These are phyloP conservation scores for Raffaelea deltoideospora DNA, from an alignment of 2,329 filamentous ascomycete species.

Conservation along the genomic window DNA sequence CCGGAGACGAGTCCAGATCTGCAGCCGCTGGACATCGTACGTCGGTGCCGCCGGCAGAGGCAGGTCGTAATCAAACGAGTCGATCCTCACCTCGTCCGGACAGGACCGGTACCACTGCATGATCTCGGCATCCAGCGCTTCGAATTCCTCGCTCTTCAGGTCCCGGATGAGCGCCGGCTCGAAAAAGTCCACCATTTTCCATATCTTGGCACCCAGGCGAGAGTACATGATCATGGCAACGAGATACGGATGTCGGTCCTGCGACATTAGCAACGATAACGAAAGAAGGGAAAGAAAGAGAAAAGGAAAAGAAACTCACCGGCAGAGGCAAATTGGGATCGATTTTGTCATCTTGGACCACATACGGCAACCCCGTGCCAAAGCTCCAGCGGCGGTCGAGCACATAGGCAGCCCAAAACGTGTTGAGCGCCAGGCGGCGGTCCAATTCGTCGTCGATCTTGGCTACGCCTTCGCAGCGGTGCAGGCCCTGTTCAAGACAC, in stretches of 20 bases:
- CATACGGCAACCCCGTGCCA: constrained; percentile 32
- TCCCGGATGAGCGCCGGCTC: constrained; percentile 46
- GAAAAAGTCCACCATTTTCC: constrained; percentile 61
- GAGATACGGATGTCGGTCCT: constrained; percentile 51
- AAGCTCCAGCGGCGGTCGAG: constrained; percentile 37
- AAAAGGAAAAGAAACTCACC: constrained; percentile 59
- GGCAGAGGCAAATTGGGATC: constrained; percentile 41
- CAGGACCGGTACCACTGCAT: constrained; percentile 74
- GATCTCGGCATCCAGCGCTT: constrained; percentile 68
- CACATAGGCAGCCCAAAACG: constrained; percentile 37
- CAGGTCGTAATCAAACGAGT: constrained; percentile 38
- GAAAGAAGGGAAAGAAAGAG: constrained; percentile 42
- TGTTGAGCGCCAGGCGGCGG: constrained; percentile 17
- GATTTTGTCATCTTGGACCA: constrained; percentile 31
- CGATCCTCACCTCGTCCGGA: constrained; percentile 43
- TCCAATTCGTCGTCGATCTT: constrained; percentile 18
- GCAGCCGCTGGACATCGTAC: constrained; percentile 56
- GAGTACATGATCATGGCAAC: constrained; percentile 77
- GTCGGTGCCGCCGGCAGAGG: constrained; percentile 37
- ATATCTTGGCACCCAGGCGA: constrained; percentile 71
- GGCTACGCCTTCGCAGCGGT: constrained; percentile 32
- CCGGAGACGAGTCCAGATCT: constrained; percentile 72
- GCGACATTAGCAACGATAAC: constrained; percentile 27
- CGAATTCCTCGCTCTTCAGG: constrained; percentile 59
- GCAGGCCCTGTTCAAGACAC: constrained; percentile 31